phyloP scores from a whole-genome alignment of 1,284 basidiomycete genomes.

The Neonothopanus nambi region DNA sequence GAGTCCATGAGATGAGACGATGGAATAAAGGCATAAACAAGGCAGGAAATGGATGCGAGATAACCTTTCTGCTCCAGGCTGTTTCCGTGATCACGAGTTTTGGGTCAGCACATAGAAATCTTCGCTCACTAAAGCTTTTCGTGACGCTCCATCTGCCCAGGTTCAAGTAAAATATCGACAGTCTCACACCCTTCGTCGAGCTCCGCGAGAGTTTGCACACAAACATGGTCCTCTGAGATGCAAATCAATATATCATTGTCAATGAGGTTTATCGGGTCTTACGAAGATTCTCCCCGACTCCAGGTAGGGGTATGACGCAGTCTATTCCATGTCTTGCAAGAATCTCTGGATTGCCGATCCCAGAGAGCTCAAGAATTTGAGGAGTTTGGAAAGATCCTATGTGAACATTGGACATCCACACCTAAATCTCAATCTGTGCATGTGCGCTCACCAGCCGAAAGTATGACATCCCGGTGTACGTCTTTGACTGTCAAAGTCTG shows the following conservation, averaged over 20 bases:
- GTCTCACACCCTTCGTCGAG: not conserved
- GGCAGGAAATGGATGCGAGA: not conserved
- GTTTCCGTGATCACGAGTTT: no score
- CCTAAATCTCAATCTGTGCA: not conserved
- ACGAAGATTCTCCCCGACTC: constrained; percentile 35
- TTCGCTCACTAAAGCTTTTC: constrained; percentile 4
- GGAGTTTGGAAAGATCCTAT: constrained; percentile 35
- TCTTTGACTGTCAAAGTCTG: not conserved
- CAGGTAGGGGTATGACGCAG: constrained; percentile 30
- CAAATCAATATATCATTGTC: not conserved
- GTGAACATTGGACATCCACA: not conserved
- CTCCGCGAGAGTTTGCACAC: not conserved
- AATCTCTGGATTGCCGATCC: constrained; percentile 30
- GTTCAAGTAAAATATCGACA: not conserved
- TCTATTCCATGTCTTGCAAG: constrained; percentile 28
- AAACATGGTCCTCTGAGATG: not conserved
- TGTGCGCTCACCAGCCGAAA: constrained; percentile 33
- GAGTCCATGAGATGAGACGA: not conserved
- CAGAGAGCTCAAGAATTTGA: constrained; percentile 32
- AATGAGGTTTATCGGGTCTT: not conserved
- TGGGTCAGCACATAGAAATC: not conserved
- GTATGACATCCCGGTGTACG: constrained; percentile 37
- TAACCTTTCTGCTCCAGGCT: not conserved
- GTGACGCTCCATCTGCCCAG: not conserved
- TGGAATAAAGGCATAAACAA: constrained; percentile 8